Evolutionary conservation across 306 rosid species (phyloP).

Genomic region (Abrus precatorius): DNA sequence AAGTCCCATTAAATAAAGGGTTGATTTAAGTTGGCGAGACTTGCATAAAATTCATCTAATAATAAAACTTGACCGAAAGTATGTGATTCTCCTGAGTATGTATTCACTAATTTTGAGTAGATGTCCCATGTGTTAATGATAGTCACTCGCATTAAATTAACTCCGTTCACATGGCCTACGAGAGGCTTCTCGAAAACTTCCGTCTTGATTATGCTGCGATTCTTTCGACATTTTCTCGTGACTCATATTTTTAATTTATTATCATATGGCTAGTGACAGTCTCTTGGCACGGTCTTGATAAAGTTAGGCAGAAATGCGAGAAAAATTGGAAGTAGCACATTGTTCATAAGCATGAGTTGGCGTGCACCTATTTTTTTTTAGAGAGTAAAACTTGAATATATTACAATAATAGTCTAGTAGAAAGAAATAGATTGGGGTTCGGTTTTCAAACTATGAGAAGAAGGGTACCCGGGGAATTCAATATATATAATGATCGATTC

Average conservation of each 20-base stretch:
- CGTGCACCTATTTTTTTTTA: neutral
- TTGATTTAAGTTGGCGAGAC: neutral
- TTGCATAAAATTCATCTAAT: neutral
- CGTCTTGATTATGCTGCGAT: neutral
- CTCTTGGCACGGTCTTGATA: conserved; percentile 34
- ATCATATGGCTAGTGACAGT: neutral
- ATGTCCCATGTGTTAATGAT: conserved; percentile 10
- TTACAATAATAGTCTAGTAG: no score
- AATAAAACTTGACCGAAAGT: neutral
- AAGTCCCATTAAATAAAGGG: neutral
- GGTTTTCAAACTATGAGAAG: conserved; percentile 46
- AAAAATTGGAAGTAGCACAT: conserved; percentile 27
- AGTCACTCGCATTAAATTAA: conserved; percentile 13
- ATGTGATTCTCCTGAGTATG: neutral
- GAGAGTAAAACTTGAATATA: no score
- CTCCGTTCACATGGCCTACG: conserved; percentile 35
- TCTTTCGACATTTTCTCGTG: neutral
- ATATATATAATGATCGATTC: conserved; percentile 15
- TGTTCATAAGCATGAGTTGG: conserved; percentile 3
- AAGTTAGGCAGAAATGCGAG: conserved; percentile 19
- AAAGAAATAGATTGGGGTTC: neutral
- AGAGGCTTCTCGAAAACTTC: conserved; percentile 11
- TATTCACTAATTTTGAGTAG: neutral
- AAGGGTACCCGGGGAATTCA: neutral
- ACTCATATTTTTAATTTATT: neutral